A percentile compares a stretch with the other conserved stretches of the same genome.
Conservation (phyloP, 1,284 basidiomycete species). For the Marasmius oreades region DNA sequence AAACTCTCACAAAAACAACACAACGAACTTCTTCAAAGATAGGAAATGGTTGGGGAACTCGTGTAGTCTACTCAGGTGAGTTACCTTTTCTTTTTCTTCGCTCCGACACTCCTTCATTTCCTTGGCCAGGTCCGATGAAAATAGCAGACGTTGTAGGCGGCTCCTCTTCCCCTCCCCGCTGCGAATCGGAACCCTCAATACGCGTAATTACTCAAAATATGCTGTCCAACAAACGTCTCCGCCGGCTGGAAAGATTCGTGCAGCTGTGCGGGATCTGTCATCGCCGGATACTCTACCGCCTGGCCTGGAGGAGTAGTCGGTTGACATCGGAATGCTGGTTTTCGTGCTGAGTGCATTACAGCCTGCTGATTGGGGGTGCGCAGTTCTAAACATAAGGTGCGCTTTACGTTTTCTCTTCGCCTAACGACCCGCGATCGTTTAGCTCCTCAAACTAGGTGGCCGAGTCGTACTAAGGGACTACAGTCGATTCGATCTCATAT, state of each 20-base stretch:
- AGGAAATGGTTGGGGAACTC: constrained; percentile 90
- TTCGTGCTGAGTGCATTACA: constrained; percentile 95
- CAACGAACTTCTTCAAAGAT: constrained; percentile 88
- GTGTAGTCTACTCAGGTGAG: constrained; percentile 66
- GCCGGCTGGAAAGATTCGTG: constrained; percentile 68
- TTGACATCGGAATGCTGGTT: constrained; percentile 90
- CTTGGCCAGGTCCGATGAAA: constrained; percentile 70
- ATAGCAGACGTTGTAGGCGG: constrained; percentile 93
- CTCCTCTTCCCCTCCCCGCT: constrained; percentile 86
- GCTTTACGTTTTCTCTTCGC: constrained; percentile 13
- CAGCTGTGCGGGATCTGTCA: constrained; percentile 91
- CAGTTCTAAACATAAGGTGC: constrained; percentile 80
- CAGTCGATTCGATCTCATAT: constrained; percentile 90
- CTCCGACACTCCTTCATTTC: constrained; percentile 8
- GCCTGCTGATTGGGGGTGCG: constrained; percentile 87
- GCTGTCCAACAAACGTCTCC: constrained; percentile 82
- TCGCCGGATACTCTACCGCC: constrained; percentile 60
- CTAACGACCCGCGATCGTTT: neutral
- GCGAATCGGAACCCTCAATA: constrained; percentile 83
- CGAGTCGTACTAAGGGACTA: constrained; percentile 90
- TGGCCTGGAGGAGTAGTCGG: constrained; percentile 52
- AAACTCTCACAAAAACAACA: constrained; percentile 67
- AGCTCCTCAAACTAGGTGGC: constrained; percentile 92
- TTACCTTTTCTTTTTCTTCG: constrained; percentile 6
- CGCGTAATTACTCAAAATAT: constrained; percentile 79